Percentiles rank a stretch among this genome's conserved stretches.
These are phyloP conservation scores for Echeveria elegans DNA, from an alignment of 164 flowering plant species.

Conservation along the genomic window DNA sequence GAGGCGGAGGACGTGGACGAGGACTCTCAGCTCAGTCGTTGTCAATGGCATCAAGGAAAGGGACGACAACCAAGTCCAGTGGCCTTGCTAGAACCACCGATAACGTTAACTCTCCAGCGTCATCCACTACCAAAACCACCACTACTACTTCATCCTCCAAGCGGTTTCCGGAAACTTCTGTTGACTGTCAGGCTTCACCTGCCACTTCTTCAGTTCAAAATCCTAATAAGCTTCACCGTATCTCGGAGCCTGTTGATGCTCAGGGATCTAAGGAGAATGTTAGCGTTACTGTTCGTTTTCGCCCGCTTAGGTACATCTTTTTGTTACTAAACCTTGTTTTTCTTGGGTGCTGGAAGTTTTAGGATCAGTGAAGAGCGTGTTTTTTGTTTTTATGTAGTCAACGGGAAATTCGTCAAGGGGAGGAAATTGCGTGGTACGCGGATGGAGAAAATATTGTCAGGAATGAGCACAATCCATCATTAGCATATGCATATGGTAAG, in stretches of 20 bases:
- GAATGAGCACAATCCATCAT: constrained; percentile 79
- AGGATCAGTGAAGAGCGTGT: too few relatives aligned
- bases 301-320: constrained; percentile 70
- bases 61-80: not conserved
- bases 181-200: not conserved
- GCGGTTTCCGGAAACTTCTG: constrained; percentile 5
- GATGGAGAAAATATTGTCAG: constrained; percentile 91
- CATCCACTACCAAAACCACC: too few relatives aligned
- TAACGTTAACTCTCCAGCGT: not conserved
- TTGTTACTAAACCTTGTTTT: too few relatives aligned
- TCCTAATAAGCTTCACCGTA: too few relatives aligned
- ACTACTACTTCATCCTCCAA: constrained; percentile 6
- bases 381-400: too few relatives aligned
- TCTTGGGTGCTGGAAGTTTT: too few relatives aligned
- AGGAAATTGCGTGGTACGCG: constrained; percentile 97
- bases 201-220: too few relatives aligned
- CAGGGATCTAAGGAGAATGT: constrained; percentile 82
- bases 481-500: too few relatives aligned
- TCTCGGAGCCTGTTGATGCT: constrained; percentile 5
- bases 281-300: constrained; percentile 89
- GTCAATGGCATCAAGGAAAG: not conserved
- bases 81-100: not conserved
- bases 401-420: too few relatives aligned
- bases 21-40: not conserved
- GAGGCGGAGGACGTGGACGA: too few relatives aligned